Conservation (phyloP, 805 yeast genomes). For the Ogataea paradorogensis region DNA sequence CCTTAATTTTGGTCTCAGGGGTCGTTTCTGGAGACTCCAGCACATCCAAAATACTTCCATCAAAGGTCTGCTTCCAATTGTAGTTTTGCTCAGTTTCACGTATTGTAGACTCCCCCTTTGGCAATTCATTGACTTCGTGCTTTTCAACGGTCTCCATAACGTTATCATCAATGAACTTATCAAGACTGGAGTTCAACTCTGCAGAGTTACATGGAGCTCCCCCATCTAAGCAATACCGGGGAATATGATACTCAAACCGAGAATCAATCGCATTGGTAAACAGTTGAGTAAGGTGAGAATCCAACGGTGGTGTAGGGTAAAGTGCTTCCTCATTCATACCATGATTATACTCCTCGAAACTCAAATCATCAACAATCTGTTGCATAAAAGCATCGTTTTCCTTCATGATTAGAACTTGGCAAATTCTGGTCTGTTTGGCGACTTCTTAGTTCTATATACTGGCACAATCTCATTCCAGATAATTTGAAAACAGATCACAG, state of each 20-base stretch:
- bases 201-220: background rate
- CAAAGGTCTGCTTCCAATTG: conserved; percentile 12
- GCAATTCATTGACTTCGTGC: background rate
- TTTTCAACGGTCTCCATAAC: background rate
- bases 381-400: conserved; percentile 12
- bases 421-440: background rate
- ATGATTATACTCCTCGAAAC: conserved; percentile 9
- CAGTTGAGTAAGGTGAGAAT: conserved; percentile 9
- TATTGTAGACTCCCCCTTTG: background rate
- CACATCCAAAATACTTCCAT: conserved; percentile 1
- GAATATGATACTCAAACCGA: conserved; percentile 7
- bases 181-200: conserved; percentile 3
- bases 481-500: conserved; percentile 8
- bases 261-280: conserved; percentile 6
- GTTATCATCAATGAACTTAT: conserved; percentile 4
- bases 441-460: conserved; percentile 1
- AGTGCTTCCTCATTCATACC: conserved; percentile 2
- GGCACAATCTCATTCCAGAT: background rate
- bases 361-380: conserved; percentile 13
- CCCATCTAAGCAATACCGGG: conserved; percentile 14
- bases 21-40: conserved; percentile 5
- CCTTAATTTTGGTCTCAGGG: conserved; percentile 1
- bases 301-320: conserved; percentile 18
- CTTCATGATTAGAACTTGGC: conserved; percentile 1
- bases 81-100: conserved; percentile 3